Evolutionary conservation across 345 rosid genomes (phyloP), one percentile per base, ranked within the genome.

Genomic region (Linum trigynum): DNA sequence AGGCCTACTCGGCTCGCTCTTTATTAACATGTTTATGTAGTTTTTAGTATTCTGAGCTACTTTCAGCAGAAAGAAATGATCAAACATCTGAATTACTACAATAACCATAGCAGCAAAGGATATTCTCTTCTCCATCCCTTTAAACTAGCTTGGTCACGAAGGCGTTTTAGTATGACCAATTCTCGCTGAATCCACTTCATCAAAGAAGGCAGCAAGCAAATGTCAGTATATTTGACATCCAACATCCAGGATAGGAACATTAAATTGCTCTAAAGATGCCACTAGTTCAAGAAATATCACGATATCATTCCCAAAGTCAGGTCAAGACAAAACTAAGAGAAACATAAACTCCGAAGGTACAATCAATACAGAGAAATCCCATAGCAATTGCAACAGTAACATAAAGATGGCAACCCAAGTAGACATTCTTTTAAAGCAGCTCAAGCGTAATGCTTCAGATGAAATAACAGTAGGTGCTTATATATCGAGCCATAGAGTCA

Each of bases 111-210:
- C 36, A 37, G 39, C 32, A 65, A 79, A 83, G 90, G 90, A 85
- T 85, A 83, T 85, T 85, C 83, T 83, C 76, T 83, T 67, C 85
- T 79, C 83, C 87, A 78, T 64, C 90, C 90, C 73, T 83, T 85
- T 75, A 83, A 85, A 61, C 76, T 83, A 17, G 87, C 85, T 42
- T 68, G 76, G 41, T 78, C 65, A 65, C 81, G 74, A 15, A 62
- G 65, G 36, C 64, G 60, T 78, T 70, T 75, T 39, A 83, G 70
- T 16, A 38, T 57, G 55, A 4, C 69, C 73, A 83, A 58, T 76
- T 83, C 84, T 50, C 61, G 70, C 11, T 7, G 69, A 61, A 85
- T 85, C 87, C 85, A 71, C 90, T 83, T 14, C 50, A 39, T 48
- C 3, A 15, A 48, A 48, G 50, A 43, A 43, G 53, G 53, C 11